These are phyloP conservation scores for Solanum habrochaites DNA, from an alignment of 257 asterid genomes.

Conservation along the genomic window DNA sequence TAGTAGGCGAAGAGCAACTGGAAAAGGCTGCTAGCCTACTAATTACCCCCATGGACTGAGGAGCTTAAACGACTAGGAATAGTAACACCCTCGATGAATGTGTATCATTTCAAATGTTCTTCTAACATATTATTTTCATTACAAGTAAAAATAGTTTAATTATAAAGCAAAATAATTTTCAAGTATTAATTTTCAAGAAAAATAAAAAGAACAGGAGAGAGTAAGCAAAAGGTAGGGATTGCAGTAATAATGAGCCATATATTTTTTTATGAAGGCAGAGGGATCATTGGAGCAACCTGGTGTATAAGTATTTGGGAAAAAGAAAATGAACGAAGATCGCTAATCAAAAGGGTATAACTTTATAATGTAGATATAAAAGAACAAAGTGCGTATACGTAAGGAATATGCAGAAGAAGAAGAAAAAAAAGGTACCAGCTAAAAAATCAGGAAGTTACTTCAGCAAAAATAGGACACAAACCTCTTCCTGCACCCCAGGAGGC, in stretches of 20 bases:
- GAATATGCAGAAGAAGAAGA: neutral
- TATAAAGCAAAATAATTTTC: neutral
- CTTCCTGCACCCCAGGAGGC: slow-evolving; percentile 73
- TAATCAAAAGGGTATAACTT: neutral
- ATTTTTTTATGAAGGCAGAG: neutral
- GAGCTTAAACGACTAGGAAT: neutral
- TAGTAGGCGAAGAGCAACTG: neutral
- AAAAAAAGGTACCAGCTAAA: neutral
- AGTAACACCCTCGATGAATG: neutral
- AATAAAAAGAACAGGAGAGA: neutral
- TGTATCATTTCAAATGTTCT: neutral
- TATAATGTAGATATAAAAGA: neutral
- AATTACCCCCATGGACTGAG: neutral
- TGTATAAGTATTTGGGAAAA: neutral
- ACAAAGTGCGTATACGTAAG: neutral
- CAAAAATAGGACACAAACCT: slow-evolving; percentile 41
- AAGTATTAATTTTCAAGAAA: neutral
- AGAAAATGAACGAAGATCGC: neutral
- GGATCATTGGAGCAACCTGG: neutral
- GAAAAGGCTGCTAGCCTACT: neutral
- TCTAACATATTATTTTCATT: neutral
- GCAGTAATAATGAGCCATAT: neutral
- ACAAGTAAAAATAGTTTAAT: neutral
- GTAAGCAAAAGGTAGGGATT: neutral
- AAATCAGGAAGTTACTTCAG: slow-evolving; percentile 1